Percentiles rank a stretch among this genome's conserved stretches.
Evolutionary conservation across 805 yeast species (phyloP).

Genomic region (Jamesozyma gamospora): DNA sequence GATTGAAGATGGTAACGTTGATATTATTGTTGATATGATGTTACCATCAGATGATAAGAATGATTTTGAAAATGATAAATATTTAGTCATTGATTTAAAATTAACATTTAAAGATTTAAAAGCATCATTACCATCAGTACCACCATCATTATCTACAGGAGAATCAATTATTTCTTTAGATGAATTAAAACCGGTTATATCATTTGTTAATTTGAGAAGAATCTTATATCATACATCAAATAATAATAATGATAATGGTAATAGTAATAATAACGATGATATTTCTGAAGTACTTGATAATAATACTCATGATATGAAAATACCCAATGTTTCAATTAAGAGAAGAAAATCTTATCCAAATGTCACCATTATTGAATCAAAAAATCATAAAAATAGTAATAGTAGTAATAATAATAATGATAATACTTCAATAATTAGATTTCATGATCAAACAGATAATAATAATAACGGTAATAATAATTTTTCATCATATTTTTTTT

Average conservation of each 20-base stretch:
- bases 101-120: conserved; percentile 53
- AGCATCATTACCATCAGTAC: conserved; percentile 42
- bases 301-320: conserved; percentile 18
- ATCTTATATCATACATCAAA: conserved; percentile 4
- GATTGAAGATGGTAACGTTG: conserved; percentile 63
- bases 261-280: not conserved
- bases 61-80: conserved; percentile 29
- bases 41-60: conserved; percentile 43
- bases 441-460: conserved; percentile 23
- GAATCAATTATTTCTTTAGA: conserved; percentile 49
- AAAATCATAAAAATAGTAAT: not conserved
- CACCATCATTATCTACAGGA: conserved; percentile 44
- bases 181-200: conserved; percentile 50
- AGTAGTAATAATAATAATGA: not conserved
- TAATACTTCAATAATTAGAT: conserved; percentile 22
- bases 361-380: conserved; percentile 19
- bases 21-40: conserved; percentile 61
- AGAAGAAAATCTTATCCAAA: conserved; percentile 23
- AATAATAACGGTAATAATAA: conserved; percentile 5
- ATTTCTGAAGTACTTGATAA: conserved; percentile 6
- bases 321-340: conserved; percentile 22
- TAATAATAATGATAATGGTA: not conserved
- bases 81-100: conserved; percentile 58
- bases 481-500: not conserved
- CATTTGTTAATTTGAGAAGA: conserved; percentile 46